Percentiles rank a stretch among this genome's conserved stretches.
These are phyloP conservation scores for Paracamarosporium sp. DNA, from an alignment of 2,329 filamentous ascomycete species.

Conservation along the genomic window DNA sequence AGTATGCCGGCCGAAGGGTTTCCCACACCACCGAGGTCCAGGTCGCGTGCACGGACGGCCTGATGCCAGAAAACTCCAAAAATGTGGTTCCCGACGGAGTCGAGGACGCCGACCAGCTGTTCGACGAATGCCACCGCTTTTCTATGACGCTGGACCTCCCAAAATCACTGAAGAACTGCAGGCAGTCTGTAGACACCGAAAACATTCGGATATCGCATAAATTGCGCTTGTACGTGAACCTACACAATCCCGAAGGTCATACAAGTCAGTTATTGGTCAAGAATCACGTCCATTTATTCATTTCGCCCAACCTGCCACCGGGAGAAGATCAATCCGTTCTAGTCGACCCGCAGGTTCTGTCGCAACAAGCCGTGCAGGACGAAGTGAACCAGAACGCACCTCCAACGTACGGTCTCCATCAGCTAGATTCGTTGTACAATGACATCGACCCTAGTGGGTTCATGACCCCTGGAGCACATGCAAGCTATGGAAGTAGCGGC, in stretches of 20 bases:
- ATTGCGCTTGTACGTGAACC: conserved; percentile 85
- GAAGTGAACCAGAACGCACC: conserved; percentile 74
- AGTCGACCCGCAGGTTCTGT: conserved; percentile 48
- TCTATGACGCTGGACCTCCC: conserved; percentile 71
- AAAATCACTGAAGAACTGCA: conserved; percentile 79
- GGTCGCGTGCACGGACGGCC: conserved; percentile 40
- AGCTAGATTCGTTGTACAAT: conserved; percentile 88
- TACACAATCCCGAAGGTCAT: conserved; percentile 95
- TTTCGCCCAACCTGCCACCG: conserved; percentile 89
- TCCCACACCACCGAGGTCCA: conserved; percentile 39
- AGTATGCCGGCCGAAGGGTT: conserved; percentile 50
- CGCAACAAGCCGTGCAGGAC: conserved; percentile 55
- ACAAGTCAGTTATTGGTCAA: conserved; percentile 92
- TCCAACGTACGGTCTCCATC: conserved; percentile 90
- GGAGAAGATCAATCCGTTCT: conserved; percentile 82
- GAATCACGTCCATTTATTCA: conserved; percentile 90
- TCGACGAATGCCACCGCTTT: conserved; percentile 67
- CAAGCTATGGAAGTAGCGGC: conserved; percentile 62
- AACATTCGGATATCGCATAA: conserved; percentile 94
- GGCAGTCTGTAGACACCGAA: conserved; percentile 87
- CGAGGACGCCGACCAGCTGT: conserved; percentile 46
- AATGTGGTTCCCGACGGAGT: conserved; percentile 34
- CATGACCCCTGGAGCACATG: conserved; percentile 71
- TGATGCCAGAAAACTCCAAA: conserved; percentile 44
- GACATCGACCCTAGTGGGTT: conserved; percentile 84